These are phyloP conservation scores for Cordyceps cateniannulata DNA, from an alignment of 2,329 filamentous ascomycete genomes.

Conservation along the genomic window DNA sequence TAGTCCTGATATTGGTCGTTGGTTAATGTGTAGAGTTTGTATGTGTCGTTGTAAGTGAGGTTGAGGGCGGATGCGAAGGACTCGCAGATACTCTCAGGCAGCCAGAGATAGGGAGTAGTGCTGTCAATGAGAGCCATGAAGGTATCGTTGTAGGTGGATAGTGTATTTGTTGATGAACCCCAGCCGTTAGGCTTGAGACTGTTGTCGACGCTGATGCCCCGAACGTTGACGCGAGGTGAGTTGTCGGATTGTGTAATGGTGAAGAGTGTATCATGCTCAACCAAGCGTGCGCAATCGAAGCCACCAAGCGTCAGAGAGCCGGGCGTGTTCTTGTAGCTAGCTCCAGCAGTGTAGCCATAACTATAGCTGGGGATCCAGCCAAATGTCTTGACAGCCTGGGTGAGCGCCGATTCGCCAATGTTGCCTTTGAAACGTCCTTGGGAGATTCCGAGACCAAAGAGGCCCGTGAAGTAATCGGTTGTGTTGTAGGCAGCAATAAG, in stretches of 20 bases:
- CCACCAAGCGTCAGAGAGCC: constrained; percentile 63
- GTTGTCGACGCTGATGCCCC: constrained; percentile 43
- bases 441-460: constrained; percentile 50
- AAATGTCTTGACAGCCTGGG: constrained; percentile 51
- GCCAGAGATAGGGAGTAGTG: constrained; percentile 57
- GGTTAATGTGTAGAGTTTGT: constrained; percentile 59
- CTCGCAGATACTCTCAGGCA: constrained; percentile 54
- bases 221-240: constrained; percentile 52
- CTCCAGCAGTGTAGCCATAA: constrained; percentile 70
- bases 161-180: constrained; percentile 28
- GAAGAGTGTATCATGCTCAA: constrained; percentile 55
- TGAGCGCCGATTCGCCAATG: constrained; percentile 44
- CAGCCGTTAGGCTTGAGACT: constrained; percentile 29
- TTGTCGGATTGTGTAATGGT: constrained; percentile 47
- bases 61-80: constrained; percentile 59
- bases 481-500: constrained; percentile 47
- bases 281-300: constrained; percentile 58
- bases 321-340: constrained; percentile 51
- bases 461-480: constrained; percentile 49
- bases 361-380: constrained; percentile 63
- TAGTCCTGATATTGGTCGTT: constrained; percentile 47
- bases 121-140: constrained; percentile 55
- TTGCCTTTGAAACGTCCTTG: constrained; percentile 45
- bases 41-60: constrained; percentile 56
- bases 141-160: constrained; percentile 41